Percentiles rank a stretch among this genome's conserved stretches.
phyloP scores from a whole-genome alignment of 257 asterid genomes.

The Jasminum sambac region DNA sequence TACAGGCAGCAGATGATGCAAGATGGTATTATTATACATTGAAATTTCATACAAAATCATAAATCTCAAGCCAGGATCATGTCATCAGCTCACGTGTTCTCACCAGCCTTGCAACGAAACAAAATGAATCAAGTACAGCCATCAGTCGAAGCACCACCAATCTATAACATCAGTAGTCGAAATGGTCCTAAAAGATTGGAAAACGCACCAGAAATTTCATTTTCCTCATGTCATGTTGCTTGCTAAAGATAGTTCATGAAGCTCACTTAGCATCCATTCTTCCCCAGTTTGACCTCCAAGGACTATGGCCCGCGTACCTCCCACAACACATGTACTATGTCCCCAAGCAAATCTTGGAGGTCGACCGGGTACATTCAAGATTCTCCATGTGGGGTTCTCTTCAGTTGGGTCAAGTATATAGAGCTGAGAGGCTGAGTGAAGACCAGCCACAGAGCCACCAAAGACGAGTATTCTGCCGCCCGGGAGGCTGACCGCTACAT shows the following conservation, averaged over 20 bases:
- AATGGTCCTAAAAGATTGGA: conserved; percentile 24
- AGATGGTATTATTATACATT: conserved; percentile 17
- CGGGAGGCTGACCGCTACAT: conserved; percentile 90
- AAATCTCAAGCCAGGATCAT: conserved; percentile 32
- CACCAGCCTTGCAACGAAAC: conserved; percentile 29
- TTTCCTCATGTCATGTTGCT: conserved; percentile 43
- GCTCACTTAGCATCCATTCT: conserved; percentile 91
- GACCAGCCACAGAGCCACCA: conserved; percentile 97
- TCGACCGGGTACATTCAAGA: conserved; percentile 75
- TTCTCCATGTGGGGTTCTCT: conserved; percentile 98
- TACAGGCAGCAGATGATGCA: conserved; percentile 29
- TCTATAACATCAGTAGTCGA: conserved; percentile 15
- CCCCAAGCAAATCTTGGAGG: conserved; percentile 98
- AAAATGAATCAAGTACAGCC: conserved; percentile 22
- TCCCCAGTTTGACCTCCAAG: conserved; percentile 96
- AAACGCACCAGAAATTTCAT: conserved; percentile 21
- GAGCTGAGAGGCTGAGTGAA: conserved; percentile 94
- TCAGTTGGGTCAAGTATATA: conserved; percentile 91
- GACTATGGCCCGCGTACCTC: conserved; percentile 89
- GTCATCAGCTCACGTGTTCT: conserved; percentile 30
- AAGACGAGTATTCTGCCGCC: conserved; percentile 82
- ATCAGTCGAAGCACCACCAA: conserved; percentile 15
- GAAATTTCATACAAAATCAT: conserved; percentile 41
- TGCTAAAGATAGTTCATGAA: conserved; percentile 80
- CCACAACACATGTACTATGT: conserved; percentile 85